These are phyloP conservation scores for Fusarium virguliforme DNA, from an alignment of 2,329 filamentous ascomycete species.

Conservation along the genomic window DNA sequence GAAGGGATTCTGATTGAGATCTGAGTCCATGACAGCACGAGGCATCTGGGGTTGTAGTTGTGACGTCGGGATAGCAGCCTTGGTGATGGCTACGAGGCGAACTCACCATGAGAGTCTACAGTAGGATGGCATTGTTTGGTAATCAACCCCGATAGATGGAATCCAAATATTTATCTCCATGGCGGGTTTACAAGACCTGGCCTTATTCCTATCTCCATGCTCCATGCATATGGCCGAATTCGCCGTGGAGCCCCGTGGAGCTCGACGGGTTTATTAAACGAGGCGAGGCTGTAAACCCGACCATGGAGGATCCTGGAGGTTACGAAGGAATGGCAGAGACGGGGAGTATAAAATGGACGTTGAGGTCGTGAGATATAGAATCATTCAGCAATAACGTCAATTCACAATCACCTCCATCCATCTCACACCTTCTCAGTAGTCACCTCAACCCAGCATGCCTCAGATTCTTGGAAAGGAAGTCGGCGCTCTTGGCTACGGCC, in stretches of 20 bases:
- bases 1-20: constrained; percentile 38
- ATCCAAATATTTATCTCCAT: background rate
- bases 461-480: constrained; percentile 62
- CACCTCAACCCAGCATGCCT: constrained; percentile 35
- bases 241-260: background rate
- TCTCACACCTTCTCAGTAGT: background rate
- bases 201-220: constrained; percentile 7
- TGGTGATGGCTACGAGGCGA: too few species aligned
- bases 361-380: background rate
- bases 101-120: background rate
- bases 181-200: constrained; percentile 1
- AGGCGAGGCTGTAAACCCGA: constrained; percentile 15
- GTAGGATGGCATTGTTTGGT: background rate
- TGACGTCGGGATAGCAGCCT: background rate
- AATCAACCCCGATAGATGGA: background rate
- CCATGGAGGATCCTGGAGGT: background rate
- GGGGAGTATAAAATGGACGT: background rate
- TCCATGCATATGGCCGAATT: background rate
- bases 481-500: constrained; percentile 68
- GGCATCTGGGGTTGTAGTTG: background rate
- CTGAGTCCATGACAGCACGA: background rate
- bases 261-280: constrained; percentile 14
- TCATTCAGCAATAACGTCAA: background rate
- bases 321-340: background rate
- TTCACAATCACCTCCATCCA: background rate